Base-by-base conservation (phyloP, 768 basidiomycete genomes). In the Chiua virens region DNA sequence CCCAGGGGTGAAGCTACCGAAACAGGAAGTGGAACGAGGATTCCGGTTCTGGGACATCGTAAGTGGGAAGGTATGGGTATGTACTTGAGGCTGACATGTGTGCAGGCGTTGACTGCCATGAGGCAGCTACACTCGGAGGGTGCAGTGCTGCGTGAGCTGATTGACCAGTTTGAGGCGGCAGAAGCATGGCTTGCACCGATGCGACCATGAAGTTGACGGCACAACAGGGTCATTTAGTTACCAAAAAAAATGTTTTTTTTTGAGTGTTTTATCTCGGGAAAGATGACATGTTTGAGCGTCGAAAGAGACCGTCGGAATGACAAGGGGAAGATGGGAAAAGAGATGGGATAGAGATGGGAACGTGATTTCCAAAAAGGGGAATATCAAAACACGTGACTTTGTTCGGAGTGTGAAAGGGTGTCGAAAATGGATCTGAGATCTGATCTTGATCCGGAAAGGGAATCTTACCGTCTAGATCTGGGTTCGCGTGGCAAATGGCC, bases 21-120 rank as follows among this genome's bases (percentile, higher is more conserved):
- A 86, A 72, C 74, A 75, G 54, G 96, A 98, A 77, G 89, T 99
- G 52, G 93, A 97, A 71, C 75, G 96, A 44, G 96, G 96, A 7
- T 98, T 99, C 78, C 79, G 96, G 63, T 99, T 98, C 78, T 99
- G 96, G 96, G 93, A 98, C 68, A 80, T 95, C 71, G 95, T 97
- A 66, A 74, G 93, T 82, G 34, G 39, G 47, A 44, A 35, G 42
- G 4, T 1, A 34, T 17, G 34, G 34, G 51, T 61, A 48, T 42
- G 40, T 22, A 46, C 38, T 49, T 45, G 62, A 58, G 61, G 66
- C 60, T 63, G 58, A 65, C 63, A 59, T 60, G 70, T 25, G 51
- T 25, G 21, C 73, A 91, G 88, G 82, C 89, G 63, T 80, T 97
- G 71, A 80, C 82, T 50, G 92, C 92, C 69, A 91, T 98, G 80